Evolutionary conservation across 257 asterid genomes (phyloP).

Genomic region (Cruciata laevipes): DNA sequence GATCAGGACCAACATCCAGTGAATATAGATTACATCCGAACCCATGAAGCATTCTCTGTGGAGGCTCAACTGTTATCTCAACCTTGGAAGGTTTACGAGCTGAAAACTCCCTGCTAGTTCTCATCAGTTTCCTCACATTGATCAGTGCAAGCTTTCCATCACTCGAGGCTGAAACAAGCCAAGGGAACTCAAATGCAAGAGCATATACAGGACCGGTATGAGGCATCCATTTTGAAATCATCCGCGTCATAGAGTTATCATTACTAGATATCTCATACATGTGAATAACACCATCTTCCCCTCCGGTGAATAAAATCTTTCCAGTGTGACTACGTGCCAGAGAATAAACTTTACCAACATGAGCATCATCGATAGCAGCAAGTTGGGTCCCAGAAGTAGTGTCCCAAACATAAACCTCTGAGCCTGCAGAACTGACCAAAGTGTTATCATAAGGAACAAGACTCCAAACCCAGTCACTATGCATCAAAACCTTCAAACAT

Average conservation of each 20-base stretch:
- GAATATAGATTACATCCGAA: slow-evolving; percentile 68
- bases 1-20: slow-evolving; percentile 63
- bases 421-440: slow-evolving; percentile 72
- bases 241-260: slow-evolving; percentile 26
- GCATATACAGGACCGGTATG: slow-evolving; percentile 73
- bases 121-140: slow-evolving; percentile 71
- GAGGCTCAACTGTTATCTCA: slow-evolving; percentile 55
- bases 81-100: slow-evolving; percentile 21
- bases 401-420: slow-evolving; percentile 76
- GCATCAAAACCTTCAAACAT: slow-evolving; percentile 62
- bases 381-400: slow-evolving; percentile 36
- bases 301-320: slow-evolving; percentile 80
- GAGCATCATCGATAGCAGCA: slow-evolving; percentile 33
- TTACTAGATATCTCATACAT: slow-evolving; percentile 64
- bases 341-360: slow-evolving; percentile 56
- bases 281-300: slow-evolving; percentile 89
- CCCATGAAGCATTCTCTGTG: slow-evolving; percentile 90
- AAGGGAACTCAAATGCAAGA: slow-evolving; percentile 93
- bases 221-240: slow-evolving; percentile 79
- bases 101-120: slow-evolving; percentile 27
- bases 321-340: slow-evolving; percentile 86
- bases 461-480: slow-evolving; percentile 94
- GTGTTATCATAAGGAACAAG: slow-evolving; percentile 75
- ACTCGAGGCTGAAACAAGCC: slow-evolving; percentile 87
- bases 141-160: slow-evolving; percentile 84